phyloP scores from a whole-genome alignment of 2,329 filamentous ascomycete genomes.

The Hawksworthiomyces lignivorus region DNA sequence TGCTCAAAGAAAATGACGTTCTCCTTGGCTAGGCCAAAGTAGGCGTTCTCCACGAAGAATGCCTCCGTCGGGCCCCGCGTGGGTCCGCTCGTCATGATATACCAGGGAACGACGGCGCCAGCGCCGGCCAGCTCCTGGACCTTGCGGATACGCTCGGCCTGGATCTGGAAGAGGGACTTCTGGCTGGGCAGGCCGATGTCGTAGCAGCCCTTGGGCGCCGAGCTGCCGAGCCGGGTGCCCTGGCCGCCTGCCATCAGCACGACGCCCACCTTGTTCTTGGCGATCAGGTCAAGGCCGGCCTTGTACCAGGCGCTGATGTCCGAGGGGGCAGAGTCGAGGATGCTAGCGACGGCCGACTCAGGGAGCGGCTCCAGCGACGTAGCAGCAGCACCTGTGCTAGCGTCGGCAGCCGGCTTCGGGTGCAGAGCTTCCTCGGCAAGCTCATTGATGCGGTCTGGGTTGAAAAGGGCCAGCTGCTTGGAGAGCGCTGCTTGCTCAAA shows the following conservation, averaged over 20 bases:
- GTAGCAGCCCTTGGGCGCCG: slow-evolving; percentile 94
- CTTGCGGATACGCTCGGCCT: slow-evolving; percentile 87
- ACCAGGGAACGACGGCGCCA: slow-evolving; percentile 78
- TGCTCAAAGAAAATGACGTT: slow-evolving; percentile 95
- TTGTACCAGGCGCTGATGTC: slow-evolving; percentile 82
- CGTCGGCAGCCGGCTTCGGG: slow-evolving; percentile 55
- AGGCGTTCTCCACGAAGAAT: slow-evolving; percentile 83
- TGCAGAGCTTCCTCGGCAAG: slow-evolving; percentile 76
- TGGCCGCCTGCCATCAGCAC: slow-evolving; percentile 97
- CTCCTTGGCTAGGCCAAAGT: slow-evolving; percentile 79
- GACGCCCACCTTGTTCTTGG: slow-evolving; percentile 70
- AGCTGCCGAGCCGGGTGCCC: slow-evolving; percentile 89
- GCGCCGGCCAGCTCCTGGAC: slow-evolving; percentile 70
- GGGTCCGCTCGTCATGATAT: slow-evolving; percentile 98
- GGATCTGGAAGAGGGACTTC: slow-evolving; percentile 96
- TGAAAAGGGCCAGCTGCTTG: slow-evolving; percentile 72
- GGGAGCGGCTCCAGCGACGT: slow-evolving; percentile 76
- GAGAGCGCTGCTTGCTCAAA: slow-evolving; percentile 72
- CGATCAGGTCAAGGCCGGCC: slow-evolving; percentile 70
- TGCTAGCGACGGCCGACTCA: slow-evolving; percentile 75
- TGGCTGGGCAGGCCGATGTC: slow-evolving; percentile 88
- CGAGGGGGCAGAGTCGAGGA: slow-evolving; percentile 75
- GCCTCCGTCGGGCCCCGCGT: slow-evolving; percentile 86
- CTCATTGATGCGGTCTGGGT: slow-evolving; percentile 80
- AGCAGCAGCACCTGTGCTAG: too few relatives aligned